These are phyloP conservation scores for Volvox reticuliferus DNA, from an alignment of 139 green algal genomes.

Conservation along the genomic window DNA sequence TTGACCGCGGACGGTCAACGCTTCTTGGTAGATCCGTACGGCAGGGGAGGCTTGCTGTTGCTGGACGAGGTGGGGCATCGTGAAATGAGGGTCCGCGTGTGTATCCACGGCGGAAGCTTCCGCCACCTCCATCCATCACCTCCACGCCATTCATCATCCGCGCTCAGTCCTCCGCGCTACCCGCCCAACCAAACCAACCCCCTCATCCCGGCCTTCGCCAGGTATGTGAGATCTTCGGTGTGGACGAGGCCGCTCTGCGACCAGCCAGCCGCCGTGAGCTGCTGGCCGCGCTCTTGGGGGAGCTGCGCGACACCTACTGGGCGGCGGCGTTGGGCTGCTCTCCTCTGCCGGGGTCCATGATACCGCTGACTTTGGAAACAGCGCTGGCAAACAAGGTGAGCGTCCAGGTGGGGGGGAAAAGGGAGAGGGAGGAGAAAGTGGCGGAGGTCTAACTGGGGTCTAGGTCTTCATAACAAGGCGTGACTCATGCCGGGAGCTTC, in stretches of 20 bases:
- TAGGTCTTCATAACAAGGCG: too few relatives aligned
- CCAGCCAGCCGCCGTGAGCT: slow-evolving; percentile 61
- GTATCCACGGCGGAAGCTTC: not conserved
- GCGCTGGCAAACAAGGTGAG: slow-evolving; percentile 56
- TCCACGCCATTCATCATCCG: too few relatives aligned
- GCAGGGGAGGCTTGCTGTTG: slow-evolving; percentile 63
- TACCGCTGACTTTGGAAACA: slow-evolving; percentile 55
- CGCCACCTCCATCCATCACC: not conserved
- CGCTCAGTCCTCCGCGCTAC: not conserved
- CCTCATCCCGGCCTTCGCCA: slow-evolving; percentile 28
- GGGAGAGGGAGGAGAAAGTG: too few relatives aligned
- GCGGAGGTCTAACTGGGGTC: too few relatives aligned
- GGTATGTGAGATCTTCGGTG: slow-evolving; percentile 75
- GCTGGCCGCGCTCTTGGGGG: slow-evolving; percentile 67
- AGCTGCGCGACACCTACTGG: slow-evolving; percentile 65
- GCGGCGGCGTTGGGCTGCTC: slow-evolving; percentile 58
- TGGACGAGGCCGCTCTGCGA: slow-evolving; percentile 31
- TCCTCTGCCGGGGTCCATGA: slow-evolving; percentile 57
- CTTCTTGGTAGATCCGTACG: slow-evolving; percentile 78
- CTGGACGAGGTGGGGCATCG: slow-evolving; percentile 61
- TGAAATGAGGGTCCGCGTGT: too few relatives aligned
- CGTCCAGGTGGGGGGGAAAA: too few relatives aligned
- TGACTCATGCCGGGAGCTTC: too few relatives aligned
- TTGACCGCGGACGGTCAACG: slow-evolving; percentile 50
- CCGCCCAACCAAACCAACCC: not conserved